A percentile compares a stretch with the other conserved stretches of the same genome.
Conservation (phyloP, 805 yeast species). For the Candida incommunis region DNA sequence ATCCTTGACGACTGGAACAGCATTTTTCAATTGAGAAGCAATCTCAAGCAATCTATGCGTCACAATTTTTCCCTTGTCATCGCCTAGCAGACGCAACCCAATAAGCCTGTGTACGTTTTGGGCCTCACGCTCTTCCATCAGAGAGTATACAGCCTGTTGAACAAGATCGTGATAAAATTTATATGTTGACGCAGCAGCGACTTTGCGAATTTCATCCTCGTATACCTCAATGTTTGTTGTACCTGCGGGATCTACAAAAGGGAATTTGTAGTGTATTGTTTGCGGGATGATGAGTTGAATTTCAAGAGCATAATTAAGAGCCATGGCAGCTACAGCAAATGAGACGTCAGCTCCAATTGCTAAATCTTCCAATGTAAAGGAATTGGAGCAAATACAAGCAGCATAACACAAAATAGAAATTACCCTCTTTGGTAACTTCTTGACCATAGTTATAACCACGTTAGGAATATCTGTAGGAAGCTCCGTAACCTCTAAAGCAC, state of each 20-base stretch:
- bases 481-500: constrained; percentile 4
- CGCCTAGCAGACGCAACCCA: constrained; percentile 27
- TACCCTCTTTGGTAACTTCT: constrained; percentile 15
- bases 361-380: constrained; percentile 26
- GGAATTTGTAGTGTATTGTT: constrained; percentile 32
- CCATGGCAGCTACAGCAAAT: constrained; percentile 20
- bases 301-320: constrained; percentile 24
- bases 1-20: constrained; percentile 20
- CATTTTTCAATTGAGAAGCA: constrained; percentile 27
- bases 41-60: constrained; percentile 20
- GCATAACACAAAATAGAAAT: constrained; percentile 25
- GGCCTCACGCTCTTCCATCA: constrained; percentile 18
- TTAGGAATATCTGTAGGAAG: constrained; percentile 8
- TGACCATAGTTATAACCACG: constrained; percentile 10
- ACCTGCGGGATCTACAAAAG: constrained; percentile 26
- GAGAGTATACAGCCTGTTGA: constrained; percentile 20
- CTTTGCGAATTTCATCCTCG: constrained; percentile 22
- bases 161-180: constrained; percentile 29
- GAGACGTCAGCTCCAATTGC: constrained; percentile 25
- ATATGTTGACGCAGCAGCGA: constrained; percentile 24
- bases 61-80: constrained; percentile 12
- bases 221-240: constrained; percentile 16
- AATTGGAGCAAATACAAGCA: constrained; percentile 27
- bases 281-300: constrained; percentile 24
- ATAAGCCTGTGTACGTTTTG: constrained; percentile 24